Evolutionary conservation across 2,329 filamentous ascomycete genomes (phyloP).

Genomic region (Trichoderma arundinaceum): DNA sequence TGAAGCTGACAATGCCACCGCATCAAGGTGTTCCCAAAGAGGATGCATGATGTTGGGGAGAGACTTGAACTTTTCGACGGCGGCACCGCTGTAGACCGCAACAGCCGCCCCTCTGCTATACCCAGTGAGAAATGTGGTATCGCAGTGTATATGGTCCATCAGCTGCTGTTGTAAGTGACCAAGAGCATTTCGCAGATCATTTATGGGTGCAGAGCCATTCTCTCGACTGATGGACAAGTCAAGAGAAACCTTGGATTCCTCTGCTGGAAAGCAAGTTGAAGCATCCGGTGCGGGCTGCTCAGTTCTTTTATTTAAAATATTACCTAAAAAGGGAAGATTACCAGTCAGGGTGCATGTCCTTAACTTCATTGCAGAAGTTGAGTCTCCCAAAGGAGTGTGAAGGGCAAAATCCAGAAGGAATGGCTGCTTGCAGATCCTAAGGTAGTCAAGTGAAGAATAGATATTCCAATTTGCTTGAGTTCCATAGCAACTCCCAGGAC

Average conservation of each 20-base stretch:
- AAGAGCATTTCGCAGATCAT: neutral
- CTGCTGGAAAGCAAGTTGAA: neutral
- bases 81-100: neutral
- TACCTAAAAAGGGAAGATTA: too few species aligned
- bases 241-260: neutral
- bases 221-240: neutral
- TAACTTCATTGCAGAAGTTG: neutral
- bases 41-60: neutral
- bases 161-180: neutral
- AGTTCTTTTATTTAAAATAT: neutral
- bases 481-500: neutral
- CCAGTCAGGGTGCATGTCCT: neutral
- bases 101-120: neutral
- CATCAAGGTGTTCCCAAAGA: neutral
- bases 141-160: neutral
- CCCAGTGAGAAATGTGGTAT: neutral
- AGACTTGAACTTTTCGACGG: neutral
- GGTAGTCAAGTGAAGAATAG: neutral
- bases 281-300: neutral
- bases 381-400: neutral
- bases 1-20: neutral
- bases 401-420: conserved; percentile 6
- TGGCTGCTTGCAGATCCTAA: neutral
- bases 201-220: neutral
- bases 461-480: neutral